Evolutionary conservation across 2,329 filamentous ascomycete genomes (phyloP).

Genomic region (Trichoderma pleuroti): DNA sequence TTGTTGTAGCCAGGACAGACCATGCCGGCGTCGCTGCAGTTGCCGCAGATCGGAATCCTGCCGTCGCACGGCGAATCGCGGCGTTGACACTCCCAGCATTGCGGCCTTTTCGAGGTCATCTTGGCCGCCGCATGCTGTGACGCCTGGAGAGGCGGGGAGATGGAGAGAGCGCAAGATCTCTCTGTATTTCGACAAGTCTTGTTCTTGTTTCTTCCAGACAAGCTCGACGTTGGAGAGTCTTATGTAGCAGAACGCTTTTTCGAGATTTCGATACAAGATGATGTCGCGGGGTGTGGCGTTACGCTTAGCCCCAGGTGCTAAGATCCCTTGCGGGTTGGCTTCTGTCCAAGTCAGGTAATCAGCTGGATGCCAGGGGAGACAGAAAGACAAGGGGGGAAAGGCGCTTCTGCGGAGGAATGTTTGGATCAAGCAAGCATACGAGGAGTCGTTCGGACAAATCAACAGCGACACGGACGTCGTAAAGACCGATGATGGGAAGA

Average conservation of each 20-base stretch:
- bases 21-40: constrained; percentile 33
- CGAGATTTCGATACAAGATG: neutral
- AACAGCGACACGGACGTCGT: neutral
- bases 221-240: neutral
- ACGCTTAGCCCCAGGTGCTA: neutral
- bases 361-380: neutral
- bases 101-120: constrained; percentile 20
- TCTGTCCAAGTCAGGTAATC: neutral
- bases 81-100: constrained; percentile 44
- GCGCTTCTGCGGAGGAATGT: neutral
- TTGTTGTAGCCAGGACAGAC: constrained; percentile 40
- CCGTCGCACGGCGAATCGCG: constrained; percentile 40
- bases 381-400: neutral
- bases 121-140: constrained; percentile 10
- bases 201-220: neutral
- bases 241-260: neutral
- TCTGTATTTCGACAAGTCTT: neutral
- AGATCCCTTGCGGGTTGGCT: neutral
- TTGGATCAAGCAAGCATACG: neutral
- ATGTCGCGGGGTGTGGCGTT: constrained; percentile 8
- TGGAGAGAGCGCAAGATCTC: neutral
- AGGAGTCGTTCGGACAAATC: neutral
- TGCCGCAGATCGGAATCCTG: constrained; percentile 34
- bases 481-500: neutral
- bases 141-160: neutral